These are phyloP conservation scores for Haplosporangium sp. DNA, from an alignment of 371 early-diverging fungal genomes.

Conservation along the genomic window DNA sequence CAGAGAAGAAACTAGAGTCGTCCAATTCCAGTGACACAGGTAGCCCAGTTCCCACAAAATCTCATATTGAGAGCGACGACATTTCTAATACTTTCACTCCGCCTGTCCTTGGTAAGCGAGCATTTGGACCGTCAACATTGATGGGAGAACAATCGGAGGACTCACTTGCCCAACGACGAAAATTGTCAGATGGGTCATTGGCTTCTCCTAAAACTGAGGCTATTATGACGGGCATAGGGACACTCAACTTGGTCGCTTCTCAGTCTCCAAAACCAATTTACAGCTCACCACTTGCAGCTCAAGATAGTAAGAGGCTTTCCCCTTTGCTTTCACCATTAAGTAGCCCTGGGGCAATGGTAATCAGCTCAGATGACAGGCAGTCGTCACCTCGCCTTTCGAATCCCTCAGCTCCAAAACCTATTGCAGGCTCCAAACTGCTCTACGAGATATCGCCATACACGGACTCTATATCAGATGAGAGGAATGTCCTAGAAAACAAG, in stretches of 20 bases:
- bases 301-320: background rate
- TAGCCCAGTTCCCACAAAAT: background rate
- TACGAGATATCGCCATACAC: background rate
- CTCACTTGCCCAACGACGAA: slow-evolving; percentile 32
- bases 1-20: background rate
- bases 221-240: slow-evolving; percentile 8
- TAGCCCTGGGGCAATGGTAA: slow-evolving; percentile 10
- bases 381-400: background rate
- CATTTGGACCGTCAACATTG: slow-evolving; percentile 11
- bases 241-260: slow-evolving; percentile 6
- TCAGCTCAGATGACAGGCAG: slow-evolving; percentile 6
- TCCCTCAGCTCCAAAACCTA: slow-evolving; percentile 6
- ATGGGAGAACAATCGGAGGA: slow-evolving; percentile 18
- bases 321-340: slow-evolving; percentile 28
- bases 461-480: background rate
- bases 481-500: background rate
- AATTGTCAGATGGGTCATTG: slow-evolving; percentile 37
- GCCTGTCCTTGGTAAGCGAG: slow-evolving; percentile 40
- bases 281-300: slow-evolving; percentile 13
- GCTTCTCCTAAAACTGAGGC: slow-evolving; percentile 31
- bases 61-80: background rate
- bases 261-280: slow-evolving; percentile 11
- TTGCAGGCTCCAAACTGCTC: slow-evolving; percentile 5
- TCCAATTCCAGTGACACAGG: background rate
- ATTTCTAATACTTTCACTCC: slow-evolving; percentile 6